These are phyloP conservation scores for Syzygium jambos DNA, from an alignment of 345 rosid genomes.

Conservation along the genomic window DNA sequence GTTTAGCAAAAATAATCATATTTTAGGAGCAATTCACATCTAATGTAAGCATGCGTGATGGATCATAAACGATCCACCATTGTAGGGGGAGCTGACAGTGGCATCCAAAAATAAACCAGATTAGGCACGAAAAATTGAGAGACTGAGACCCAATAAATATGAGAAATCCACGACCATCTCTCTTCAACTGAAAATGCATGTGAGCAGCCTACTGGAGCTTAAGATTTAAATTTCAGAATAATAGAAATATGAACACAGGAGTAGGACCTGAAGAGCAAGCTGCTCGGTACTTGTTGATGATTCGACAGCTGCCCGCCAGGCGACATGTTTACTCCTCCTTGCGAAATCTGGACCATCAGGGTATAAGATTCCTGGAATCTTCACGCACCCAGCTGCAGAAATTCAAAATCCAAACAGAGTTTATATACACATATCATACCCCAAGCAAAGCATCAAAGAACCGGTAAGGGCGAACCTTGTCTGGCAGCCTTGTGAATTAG, in stretches of 20 bases:
- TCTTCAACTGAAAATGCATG: background rate
- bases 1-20: background rate
- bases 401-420: conserved; percentile 31
- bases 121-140: background rate
- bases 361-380: conserved; percentile 66
- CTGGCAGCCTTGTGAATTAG: conserved; percentile 79
- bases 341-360: conserved; percentile 83
- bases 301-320: conserved; percentile 94
- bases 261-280: conserved; percentile 73
- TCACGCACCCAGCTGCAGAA: conserved; percentile 70
- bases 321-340: conserved; percentile 68
- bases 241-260: background rate
- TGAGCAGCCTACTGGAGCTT: background rate
- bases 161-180: background rate
- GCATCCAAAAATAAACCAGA: background rate
- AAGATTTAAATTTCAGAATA: background rate
- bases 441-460: background rate
- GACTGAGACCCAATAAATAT: background rate
- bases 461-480: conserved; percentile 48
- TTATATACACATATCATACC: conserved; percentile 4
- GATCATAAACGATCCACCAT: background rate
- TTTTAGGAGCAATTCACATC: background rate
- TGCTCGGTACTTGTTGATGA: conserved; percentile 73
- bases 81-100: background rate
- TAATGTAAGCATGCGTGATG: background rate